A percentile compares a stretch with the other conserved stretches of the same genome.
phyloP scores from a whole-genome alignment of 306 rosid species.

The Chamaecrista fasciculata region DNA sequence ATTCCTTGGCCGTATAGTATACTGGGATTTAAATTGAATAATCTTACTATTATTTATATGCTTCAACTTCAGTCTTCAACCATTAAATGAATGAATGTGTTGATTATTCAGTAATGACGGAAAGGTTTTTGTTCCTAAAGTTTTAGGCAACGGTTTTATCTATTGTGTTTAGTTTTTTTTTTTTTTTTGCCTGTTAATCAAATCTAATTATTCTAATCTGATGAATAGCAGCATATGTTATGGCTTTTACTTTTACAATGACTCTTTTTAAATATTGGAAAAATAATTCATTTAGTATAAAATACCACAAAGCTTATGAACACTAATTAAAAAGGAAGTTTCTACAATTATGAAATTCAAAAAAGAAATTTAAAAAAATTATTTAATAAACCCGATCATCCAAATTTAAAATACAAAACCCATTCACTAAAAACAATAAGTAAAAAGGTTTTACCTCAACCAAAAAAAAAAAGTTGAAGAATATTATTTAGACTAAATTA shows the following conservation, averaged over 20 bases:
- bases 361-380: too few species aligned
- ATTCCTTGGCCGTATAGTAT: slow-evolving; percentile 22
- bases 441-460: too few species aligned
- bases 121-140: not conserved
- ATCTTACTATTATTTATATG: not conserved
- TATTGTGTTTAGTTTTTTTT: not conserved
- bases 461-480: not conserved
- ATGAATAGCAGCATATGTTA: too few species aligned
- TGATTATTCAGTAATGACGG: not conserved
- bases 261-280: too few species aligned
- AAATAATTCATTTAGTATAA: not conserved
- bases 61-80: not conserved
- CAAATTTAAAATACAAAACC: too few species aligned
- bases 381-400: not conserved
- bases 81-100: not conserved
- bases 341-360: not conserved
- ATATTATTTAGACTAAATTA: too few species aligned
- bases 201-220: too few species aligned
- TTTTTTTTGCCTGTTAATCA: too few species aligned
- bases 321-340: not conserved
- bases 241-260: too few species aligned
- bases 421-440: too few species aligned
- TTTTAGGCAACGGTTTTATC: not conserved
- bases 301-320: not conserved
- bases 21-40: not conserved